A percentile compares a stretch with the other conserved stretches of the same genome.
Conservation (phyloP, 108 stramenopile species). For the Cyclostephanos tholiformis region DNA sequence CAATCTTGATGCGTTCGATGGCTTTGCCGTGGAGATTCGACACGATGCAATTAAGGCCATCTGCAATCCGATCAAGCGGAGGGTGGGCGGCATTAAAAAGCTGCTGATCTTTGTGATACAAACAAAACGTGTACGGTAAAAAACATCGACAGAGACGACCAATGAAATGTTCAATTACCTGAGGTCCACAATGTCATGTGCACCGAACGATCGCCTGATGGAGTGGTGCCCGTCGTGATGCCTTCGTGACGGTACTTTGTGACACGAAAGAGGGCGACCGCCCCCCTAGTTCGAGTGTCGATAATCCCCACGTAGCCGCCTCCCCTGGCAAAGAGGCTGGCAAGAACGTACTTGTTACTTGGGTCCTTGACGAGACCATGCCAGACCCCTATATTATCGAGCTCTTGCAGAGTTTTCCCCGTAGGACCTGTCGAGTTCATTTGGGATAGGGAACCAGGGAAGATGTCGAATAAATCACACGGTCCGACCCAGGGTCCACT, state of each 20-base stretch:
- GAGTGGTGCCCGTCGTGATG: neutral
- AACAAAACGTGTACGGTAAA: no score
- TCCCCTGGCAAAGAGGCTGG: slow-evolving; percentile 33
- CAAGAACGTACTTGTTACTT: slow-evolving; percentile 26
- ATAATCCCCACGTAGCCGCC: slow-evolving; percentile 39
- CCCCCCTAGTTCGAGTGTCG: slow-evolving; percentile 32
- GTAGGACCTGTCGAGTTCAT: neutral
- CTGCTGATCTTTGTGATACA: neutral
- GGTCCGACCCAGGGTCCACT: slow-evolving; percentile 44
- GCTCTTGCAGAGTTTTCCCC: neutral
- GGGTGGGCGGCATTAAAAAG: neutral
- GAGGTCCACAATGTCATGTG: slow-evolving; percentile 42
- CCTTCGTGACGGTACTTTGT: neutral
- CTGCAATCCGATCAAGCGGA: neutral
- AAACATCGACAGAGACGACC: neutral
- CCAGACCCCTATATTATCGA: slow-evolving; percentile 30
- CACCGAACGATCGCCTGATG: slow-evolving; percentile 3
- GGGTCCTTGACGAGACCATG: slow-evolving; percentile 44
- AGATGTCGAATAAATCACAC: slow-evolving; percentile 35
- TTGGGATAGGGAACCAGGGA: slow-evolving; percentile 23
- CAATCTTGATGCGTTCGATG: slow-evolving; percentile 42
- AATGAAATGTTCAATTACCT: neutral
- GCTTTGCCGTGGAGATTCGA: slow-evolving; percentile 42
- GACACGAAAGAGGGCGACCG: slow-evolving; percentile 41
- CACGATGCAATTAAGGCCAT: slow-evolving; percentile 29